Percentiles rank a stretch among this genome's conserved stretches.
Evolutionary conservation across 441 rosid genomes (phyloP).

Genomic region (Lepidium campestre): DNA sequence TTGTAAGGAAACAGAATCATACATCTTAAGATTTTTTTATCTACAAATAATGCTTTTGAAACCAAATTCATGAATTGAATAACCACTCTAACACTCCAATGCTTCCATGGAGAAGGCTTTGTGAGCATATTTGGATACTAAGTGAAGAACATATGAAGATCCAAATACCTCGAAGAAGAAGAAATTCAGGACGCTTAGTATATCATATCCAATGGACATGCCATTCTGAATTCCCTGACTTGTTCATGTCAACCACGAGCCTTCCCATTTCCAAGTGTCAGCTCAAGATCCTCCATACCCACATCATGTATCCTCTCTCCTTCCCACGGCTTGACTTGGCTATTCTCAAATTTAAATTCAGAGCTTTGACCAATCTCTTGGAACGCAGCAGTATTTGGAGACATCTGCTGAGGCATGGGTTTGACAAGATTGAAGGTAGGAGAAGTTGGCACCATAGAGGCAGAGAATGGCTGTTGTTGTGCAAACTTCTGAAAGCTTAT

Average conservation of each 20-base stretch:
- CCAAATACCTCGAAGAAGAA: slow-evolving; percentile 6
- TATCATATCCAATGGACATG: slow-evolving; percentile 7
- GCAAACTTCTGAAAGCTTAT: slow-evolving; percentile 76
- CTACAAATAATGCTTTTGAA: slow-evolving; percentile 49
- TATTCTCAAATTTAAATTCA: slow-evolving; percentile 68
- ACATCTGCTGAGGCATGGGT: slow-evolving; percentile 40
- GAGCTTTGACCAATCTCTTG: slow-evolving; percentile 61
- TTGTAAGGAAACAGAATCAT: slow-evolving; percentile 13
- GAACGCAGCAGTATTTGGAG: slow-evolving; percentile 24
- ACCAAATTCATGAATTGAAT: slow-evolving; percentile 28
- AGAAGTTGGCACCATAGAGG: slow-evolving; percentile 62
- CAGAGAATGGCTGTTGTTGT: slow-evolving; percentile 31
- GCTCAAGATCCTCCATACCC: slow-evolving; percentile 90
- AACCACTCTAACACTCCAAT: slow-evolving; percentile 23
- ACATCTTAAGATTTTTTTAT: slow-evolving; percentile 27
- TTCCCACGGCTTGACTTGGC: slow-evolving; percentile 94
- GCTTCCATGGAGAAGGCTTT: slow-evolving; percentile 27
- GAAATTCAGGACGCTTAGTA: neutral
- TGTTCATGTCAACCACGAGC: slow-evolving; percentile 38
- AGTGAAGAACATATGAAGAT: slow-evolving; percentile 6
- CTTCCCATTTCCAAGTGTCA: slow-evolving; percentile 81
- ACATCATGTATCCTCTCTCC: slow-evolving; percentile 97
- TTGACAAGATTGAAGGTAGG: slow-evolving; percentile 89
- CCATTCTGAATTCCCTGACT: neutral
- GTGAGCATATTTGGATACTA: slow-evolving; percentile 20